phyloP scores from a whole-genome alignment of 805 yeast species.

The Kodamaea lidongshanica region DNA sequence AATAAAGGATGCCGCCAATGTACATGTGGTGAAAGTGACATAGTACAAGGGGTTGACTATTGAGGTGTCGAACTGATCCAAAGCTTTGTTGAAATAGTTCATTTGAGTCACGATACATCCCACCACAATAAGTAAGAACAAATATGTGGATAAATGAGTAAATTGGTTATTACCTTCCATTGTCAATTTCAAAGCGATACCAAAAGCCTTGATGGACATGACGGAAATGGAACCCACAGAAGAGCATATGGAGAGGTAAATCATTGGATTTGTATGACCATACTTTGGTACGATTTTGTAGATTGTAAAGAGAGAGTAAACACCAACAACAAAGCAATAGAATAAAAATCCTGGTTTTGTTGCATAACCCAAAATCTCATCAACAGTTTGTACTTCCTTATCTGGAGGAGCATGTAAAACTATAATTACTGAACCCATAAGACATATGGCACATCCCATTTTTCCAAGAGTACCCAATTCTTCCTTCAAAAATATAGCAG shows the following conservation, averaged over 20 bases:
- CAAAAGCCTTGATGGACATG: conserved; percentile 89
- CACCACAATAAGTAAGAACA: conserved; percentile 71
- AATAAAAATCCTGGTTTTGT: conserved; percentile 68
- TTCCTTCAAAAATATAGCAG: conserved; percentile 77
- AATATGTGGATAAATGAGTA: conserved; percentile 74
- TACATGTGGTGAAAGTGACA: conserved; percentile 86
- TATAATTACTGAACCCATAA: conserved; percentile 81
- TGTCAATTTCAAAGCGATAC: conserved; percentile 83
- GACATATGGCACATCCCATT: conserved; percentile 88
- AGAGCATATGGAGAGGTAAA: conserved; percentile 84
- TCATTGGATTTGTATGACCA: conserved; percentile 79
- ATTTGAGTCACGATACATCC: conserved; percentile 83
- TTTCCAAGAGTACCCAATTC: conserved; percentile 83
- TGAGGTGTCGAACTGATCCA: conserved; percentile 89
- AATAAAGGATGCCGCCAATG: conserved; percentile 79
- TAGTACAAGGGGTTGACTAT: conserved; percentile 88
- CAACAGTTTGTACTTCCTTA: conserved; percentile 80
- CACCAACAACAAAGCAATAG: conserved; percentile 57
- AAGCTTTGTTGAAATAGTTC: conserved; percentile 90
- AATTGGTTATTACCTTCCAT: conserved; percentile 83
- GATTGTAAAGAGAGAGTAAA: conserved; percentile 71
- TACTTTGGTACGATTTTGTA: conserved; percentile 75
- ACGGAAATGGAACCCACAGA: conserved; percentile 87
- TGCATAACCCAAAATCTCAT: conserved; percentile 78
- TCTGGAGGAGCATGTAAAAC: conserved; percentile 94